Evolutionary conservation across 2,329 filamentous ascomycete genomes (phyloP).

Genomic region (Penicillium sclerotiorum): DNA sequence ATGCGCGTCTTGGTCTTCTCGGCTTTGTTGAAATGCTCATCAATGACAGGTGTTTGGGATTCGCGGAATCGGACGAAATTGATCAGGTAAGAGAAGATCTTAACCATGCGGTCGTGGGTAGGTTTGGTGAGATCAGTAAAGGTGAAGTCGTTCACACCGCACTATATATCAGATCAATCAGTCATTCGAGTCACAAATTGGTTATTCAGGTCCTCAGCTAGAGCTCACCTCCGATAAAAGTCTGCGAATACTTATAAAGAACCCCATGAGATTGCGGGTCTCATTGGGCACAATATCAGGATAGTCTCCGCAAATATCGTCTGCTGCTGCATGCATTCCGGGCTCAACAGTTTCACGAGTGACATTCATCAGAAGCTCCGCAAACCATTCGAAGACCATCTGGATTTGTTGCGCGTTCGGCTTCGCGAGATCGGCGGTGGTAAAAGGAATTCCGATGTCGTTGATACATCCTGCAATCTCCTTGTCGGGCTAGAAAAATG

Average conservation of each 20-base stretch:
- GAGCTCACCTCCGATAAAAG: conserved; percentile 66
- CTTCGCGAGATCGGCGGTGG: conserved; percentile 83
- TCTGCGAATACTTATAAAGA: conserved; percentile 80
- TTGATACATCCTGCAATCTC: conserved; percentile 97
- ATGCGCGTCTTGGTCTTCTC: conserved; percentile 86
- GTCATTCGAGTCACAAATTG: not conserved
- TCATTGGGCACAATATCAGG: conserved; percentile 82
- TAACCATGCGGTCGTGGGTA: conserved; percentile 84
- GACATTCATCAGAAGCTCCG: conserved; percentile 88
- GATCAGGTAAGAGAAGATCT: conserved; percentile 97
- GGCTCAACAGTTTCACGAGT: conserved; percentile 93
- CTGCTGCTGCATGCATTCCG: conserved; percentile 88
- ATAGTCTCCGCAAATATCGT: conserved; percentile 82
- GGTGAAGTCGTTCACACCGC: conserved; percentile 89
- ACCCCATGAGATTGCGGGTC: conserved; percentile 92
- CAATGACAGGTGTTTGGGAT: conserved; percentile 84
- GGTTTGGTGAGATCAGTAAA: conserved; percentile 91
- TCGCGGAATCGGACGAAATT: conserved; percentile 98
- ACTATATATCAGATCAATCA: conserved; percentile 52
- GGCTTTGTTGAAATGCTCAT: conserved; percentile 89
- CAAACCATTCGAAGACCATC: conserved; percentile 97
- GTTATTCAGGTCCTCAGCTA: not conserved
- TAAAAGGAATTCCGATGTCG: conserved; percentile 92
- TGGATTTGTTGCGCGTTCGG: conserved; percentile 94
- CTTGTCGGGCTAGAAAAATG: conserved; percentile 55